A percentile compares a stretch with the other conserved stretches of the same genome.
phyloP scores from a whole-genome alignment of 164 flowering plant species.

The Macadamia tetraphylla region DNA sequence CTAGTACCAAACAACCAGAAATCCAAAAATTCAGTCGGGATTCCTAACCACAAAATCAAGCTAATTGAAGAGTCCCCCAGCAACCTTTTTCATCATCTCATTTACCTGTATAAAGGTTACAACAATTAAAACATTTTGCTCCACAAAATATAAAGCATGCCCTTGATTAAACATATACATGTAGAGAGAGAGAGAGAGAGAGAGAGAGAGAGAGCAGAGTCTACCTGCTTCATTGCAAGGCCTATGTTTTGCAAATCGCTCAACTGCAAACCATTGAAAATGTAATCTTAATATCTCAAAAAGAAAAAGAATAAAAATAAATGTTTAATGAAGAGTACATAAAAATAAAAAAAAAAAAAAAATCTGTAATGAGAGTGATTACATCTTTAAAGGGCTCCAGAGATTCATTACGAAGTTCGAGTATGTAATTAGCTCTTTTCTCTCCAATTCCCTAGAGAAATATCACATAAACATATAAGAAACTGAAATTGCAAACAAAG shows the following conservation, averaged over 20 bases:
- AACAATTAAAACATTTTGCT: neutral
- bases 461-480: neutral
- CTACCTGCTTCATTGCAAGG: slow-evolving; percentile 67
- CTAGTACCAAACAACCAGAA: too few relatives aligned
- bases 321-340: neutral
- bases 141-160: neutral
- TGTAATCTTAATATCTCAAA: neutral
- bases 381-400: slow-evolving; percentile 66
- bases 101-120: slow-evolving; percentile 32
- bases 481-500: neutral
- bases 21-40: too few relatives aligned
- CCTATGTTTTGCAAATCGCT: slow-evolving; percentile 65
- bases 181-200: neutral
- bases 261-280: slow-evolving; percentile 36
- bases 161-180: too few relatives aligned
- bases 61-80: slow-evolving; percentile 32
- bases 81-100: slow-evolving; percentile 43
- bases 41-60: too few relatives aligned
- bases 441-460: slow-evolving; percentile 68
- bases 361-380: slow-evolving; percentile 10
- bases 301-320: neutral
- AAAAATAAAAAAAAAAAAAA: too few relatives aligned
- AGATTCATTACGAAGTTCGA: slow-evolving; percentile 57
- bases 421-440: slow-evolving; percentile 62
- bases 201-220: neutral